Evolutionary conservation across 371 early-diverging fungal genomes (phyloP), one percentile per base, ranked within the genome.

Genomic region (Rhizomucor miehei): DNA sequence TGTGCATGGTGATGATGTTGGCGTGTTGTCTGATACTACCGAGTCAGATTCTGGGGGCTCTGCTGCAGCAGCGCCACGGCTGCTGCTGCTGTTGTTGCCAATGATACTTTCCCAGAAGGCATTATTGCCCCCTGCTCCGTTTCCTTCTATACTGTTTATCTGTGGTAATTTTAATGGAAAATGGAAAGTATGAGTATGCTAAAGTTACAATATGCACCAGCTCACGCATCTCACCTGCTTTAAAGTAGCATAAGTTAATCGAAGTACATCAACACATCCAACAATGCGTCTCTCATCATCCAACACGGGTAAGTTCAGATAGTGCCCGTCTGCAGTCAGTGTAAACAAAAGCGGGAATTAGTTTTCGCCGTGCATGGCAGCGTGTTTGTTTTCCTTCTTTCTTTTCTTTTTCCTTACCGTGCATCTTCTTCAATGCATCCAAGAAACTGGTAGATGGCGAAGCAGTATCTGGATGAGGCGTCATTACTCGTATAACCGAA

Each of bases 231-330:
- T 66, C 60, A 77, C 69, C 75, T 87, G 88, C 68, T 89, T 89
- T 59, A 89, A 66, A 29, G 87, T 86, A 4, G 85, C 85, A 59
- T 90, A 90, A 17, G 96, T 95, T 52, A 98, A 72, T 51, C 88
- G 88, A 62, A 95, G 71, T 6, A 98, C 95, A 71, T 98, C 96
- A 2, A 96, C 92, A 56, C 96, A 77, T 34, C 98, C 97, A 19
- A 90, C 70, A 41, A 91, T 75, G 53, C 74, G 76, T 51, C 75
- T 77, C 44, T 76, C 80, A 6, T 80, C 85, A 35, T 93, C 92
- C 24, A 95, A 85, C 8, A 98, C 94, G 0, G 98, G 98, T 48
- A 98, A 77, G 67, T 98, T 97, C 46, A 97, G 80, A 69, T 92
- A 98, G 56, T 94, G 92, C 4, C 92, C 90, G 53, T 89, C 94